Conservation (phyloP, 129 eudicot genomes). For the Deinandra increscens region DNA sequence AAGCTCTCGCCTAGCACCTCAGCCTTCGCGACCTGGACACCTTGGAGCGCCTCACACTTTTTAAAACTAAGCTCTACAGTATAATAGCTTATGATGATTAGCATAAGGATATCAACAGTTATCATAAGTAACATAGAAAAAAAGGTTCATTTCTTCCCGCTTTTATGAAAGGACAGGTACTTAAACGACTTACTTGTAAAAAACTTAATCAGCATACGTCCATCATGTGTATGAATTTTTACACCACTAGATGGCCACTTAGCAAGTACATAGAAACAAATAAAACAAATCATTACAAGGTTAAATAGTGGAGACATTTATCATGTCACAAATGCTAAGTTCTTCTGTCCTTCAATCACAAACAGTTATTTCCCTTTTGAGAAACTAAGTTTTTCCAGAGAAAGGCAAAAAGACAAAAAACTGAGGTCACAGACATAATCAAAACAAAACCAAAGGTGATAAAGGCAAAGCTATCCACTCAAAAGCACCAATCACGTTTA, state of each 20-base stretch:
- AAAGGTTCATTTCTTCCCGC: neutral
- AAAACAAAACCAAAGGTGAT: conserved; percentile 27
- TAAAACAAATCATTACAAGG: neutral
- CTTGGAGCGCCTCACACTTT: no score
- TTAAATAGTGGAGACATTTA: neutral
- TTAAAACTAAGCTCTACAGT: no score
- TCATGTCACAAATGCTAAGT: conserved; percentile 5
- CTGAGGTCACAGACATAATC: conserved; percentile 14
- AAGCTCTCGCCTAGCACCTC: no score
- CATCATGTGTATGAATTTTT: neutral
- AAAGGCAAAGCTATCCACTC: conserved; percentile 34
- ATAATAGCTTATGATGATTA: neutral
- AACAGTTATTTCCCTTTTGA: neutral
- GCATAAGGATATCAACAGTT: neutral
- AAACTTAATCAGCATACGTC: neutral
- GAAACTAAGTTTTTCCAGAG: neutral
- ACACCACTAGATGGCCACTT: neutral
- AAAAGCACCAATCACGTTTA: conserved; percentile 24
- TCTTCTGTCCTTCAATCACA: neutral
- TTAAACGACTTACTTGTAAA: neutral
- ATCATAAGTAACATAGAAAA: neutral
- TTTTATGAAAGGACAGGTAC: neutral
- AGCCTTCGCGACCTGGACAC: no score
- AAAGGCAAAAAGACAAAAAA: conserved; percentile 11
- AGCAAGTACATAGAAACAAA: neutral